These are phyloP conservation scores for Aphanoascus verrucosus DNA, from an alignment of 2,329 filamentous ascomycete genomes.

Conservation along the genomic window DNA sequence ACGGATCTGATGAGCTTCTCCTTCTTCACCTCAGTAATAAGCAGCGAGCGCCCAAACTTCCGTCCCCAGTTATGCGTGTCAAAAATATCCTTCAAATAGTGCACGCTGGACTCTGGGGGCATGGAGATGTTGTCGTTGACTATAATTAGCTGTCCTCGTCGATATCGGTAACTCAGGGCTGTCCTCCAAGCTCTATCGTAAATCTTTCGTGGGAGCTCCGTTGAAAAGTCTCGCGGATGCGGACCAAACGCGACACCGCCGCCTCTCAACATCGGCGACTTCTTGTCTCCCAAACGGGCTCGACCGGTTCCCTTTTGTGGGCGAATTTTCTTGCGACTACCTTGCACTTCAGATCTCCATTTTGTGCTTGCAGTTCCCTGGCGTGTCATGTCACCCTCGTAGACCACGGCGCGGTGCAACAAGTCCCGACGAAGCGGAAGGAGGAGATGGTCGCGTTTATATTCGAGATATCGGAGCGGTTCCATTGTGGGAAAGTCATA, in stretches of 20 bases:
- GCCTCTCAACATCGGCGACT: conserved; percentile 70
- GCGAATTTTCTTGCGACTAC: conserved; percentile 68
- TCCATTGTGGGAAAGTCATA: conserved; percentile 86
- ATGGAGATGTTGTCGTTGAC: conserved; percentile 65
- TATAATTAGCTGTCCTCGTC: conserved; percentile 74
- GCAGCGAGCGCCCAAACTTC: conserved; percentile 57
- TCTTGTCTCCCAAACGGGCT: conserved; percentile 68
- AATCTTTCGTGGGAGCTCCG: conserved; percentile 71
- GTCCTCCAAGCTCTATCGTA: conserved; percentile 95
- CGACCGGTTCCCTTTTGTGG: conserved; percentile 77
- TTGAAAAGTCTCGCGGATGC: conserved; percentile 80
- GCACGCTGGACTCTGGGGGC: conserved; percentile 43
- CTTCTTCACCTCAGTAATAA: conserved; percentile 56
- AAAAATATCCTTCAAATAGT: conserved; percentile 59
- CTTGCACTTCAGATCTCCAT: conserved; percentile 71
- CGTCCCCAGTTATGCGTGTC: conserved; percentile 59
- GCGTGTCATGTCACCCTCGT: conserved; percentile 79
- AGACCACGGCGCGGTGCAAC: conserved; percentile 82
- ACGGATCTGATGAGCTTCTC: conserved; percentile 58
- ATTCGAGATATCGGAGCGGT: conserved; percentile 64
- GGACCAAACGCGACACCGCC: conserved; percentile 88
- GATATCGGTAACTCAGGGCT: conserved; percentile 82
- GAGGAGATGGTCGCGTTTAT: conserved; percentile 70
- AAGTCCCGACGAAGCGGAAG: conserved; percentile 84
- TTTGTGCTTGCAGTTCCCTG: conserved; percentile 78